Conservation (phyloP, 2,329 filamentous ascomycete species). For the Sporothrix phasma region DNA sequence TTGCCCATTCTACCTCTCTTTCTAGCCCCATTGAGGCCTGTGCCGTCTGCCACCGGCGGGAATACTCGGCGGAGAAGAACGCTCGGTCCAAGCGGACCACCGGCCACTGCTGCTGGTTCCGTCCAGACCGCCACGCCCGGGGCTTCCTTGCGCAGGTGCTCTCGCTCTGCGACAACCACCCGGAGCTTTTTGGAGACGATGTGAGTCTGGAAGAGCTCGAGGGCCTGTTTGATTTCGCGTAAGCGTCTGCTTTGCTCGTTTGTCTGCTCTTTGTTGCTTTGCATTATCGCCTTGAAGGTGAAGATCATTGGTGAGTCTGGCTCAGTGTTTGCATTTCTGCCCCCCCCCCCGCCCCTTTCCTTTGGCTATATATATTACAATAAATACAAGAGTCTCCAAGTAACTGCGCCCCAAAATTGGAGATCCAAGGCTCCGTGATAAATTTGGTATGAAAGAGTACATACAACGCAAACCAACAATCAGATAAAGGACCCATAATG, state of each 20-base stretch:
- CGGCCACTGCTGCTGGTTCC: slow-evolving; percentile 10
- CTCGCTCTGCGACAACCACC: not conserved
- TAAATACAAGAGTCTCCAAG: no score
- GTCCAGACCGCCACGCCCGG: not conserved
- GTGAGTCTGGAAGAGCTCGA: not conserved
- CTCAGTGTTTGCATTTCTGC: not conserved
- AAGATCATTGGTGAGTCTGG: not conserved
- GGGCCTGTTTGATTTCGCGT: not conserved
- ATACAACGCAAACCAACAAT: not conserved
- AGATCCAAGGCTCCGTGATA: not conserved
- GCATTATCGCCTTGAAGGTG: not conserved
- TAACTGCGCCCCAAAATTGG: not conserved
- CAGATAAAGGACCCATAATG: not conserved
- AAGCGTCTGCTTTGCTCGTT: not conserved
- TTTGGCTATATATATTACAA: not conserved
- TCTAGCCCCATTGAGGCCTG: not conserved
- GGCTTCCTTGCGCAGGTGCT: not conserved
- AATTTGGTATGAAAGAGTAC: not conserved
- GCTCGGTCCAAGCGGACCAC: not conserved
- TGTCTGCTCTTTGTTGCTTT: not conserved
- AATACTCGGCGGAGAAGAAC: not conserved
- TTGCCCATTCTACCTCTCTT: not conserved
- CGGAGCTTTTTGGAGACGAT: not conserved
- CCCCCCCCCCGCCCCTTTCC: not conserved
- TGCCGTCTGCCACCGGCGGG: slow-evolving; percentile 1